A percentile compares a stretch with the other conserved stretches of the same genome.
These are phyloP conservation scores for Auxenochlorella pyrenoidosa DNA, from an alignment of 139 green algal genomes.

Conservation along the genomic window DNA sequence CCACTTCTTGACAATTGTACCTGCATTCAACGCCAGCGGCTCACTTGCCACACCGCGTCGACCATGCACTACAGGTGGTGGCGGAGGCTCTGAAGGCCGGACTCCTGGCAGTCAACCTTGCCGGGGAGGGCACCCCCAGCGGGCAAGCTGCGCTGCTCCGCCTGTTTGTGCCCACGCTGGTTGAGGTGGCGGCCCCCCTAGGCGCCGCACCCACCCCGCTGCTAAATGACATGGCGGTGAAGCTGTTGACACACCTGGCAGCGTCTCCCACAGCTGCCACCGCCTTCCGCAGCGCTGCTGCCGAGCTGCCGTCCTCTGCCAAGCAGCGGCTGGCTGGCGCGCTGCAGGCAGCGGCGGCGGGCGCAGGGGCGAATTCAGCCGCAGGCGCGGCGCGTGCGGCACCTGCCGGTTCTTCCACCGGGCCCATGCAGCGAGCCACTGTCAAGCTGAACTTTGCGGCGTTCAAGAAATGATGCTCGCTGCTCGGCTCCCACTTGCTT, in stretches of 20 bases:
- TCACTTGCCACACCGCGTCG: not conserved
- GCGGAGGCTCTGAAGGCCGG: slow-evolving; percentile 62
- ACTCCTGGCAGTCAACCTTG: slow-evolving; percentile 54
- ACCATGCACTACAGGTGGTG: slow-evolving; percentile 36
- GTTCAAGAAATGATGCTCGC: slow-evolving; percentile 16
- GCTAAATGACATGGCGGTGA: slow-evolving; percentile 48
- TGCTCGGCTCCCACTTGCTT: not conserved
- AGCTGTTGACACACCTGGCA: slow-evolving; percentile 60
- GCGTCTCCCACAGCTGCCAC: slow-evolving; percentile 27
- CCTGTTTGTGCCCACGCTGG: slow-evolving; percentile 62
- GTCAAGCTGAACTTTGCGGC: slow-evolving; percentile 35
- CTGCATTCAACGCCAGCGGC: not conserved
- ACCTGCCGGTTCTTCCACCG: not conserved
- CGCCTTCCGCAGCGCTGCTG: slow-evolving; percentile 55
- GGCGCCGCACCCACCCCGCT: not conserved
- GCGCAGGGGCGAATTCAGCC: not conserved
- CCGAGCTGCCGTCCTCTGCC: slow-evolving; percentile 46
- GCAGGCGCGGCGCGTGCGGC: not conserved
- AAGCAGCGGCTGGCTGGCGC: slow-evolving; percentile 65
- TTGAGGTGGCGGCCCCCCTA: slow-evolving; percentile 46
- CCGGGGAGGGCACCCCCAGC: slow-evolving; percentile 1
- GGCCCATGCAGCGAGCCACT: slow-evolving; percentile 29
- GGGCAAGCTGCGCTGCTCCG: slow-evolving; percentile 37
- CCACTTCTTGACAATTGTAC: too few relatives aligned
- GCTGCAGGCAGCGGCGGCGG: slow-evolving; percentile 34